Conservation (phyloP, 1,139 yeast genomes). For the Meyerozyma athensensis region DNA sequence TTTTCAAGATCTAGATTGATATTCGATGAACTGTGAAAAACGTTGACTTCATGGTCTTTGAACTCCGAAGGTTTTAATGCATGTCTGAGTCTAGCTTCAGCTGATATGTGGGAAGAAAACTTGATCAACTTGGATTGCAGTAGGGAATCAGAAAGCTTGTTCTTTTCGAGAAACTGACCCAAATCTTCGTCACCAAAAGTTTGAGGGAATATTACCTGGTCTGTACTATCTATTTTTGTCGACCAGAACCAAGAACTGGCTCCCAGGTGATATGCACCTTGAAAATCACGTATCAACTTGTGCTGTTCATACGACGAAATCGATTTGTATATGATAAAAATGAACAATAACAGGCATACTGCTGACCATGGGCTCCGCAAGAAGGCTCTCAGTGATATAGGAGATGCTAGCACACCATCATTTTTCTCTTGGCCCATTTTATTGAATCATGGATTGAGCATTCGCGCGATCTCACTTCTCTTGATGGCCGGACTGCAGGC, state of each 20-base stretch:
- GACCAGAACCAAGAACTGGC: neutral
- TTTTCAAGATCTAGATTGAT: conserved; percentile 7
- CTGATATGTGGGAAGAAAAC: neutral
- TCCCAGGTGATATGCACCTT: conserved; percentile 3
- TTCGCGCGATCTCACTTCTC: too few species aligned
- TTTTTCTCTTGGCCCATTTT: neutral
- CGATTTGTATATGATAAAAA: conserved; percentile 1
- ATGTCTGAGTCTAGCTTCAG: neutral
- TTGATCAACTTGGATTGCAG: neutral
- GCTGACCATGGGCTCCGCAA: neutral
- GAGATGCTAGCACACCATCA: neutral
- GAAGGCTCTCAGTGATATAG: neutral
- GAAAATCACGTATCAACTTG: conserved; percentile 1
- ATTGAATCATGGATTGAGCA: neutral
- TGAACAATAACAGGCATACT: neutral
- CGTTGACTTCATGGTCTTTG: conserved; percentile 7
- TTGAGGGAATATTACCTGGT: neutral
- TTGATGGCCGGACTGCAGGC: too few species aligned
- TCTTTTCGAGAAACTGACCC: neutral
- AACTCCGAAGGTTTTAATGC: neutral
- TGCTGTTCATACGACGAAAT: conserved; percentile 1
- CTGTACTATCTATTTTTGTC: neutral
- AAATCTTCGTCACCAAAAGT: neutral
- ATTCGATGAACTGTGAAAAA: conserved; percentile 8
- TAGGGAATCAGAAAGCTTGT: neutral